Conservation (phyloP, 2,329 filamentous ascomycete genomes). For the Microcyclosporella mali region DNA sequence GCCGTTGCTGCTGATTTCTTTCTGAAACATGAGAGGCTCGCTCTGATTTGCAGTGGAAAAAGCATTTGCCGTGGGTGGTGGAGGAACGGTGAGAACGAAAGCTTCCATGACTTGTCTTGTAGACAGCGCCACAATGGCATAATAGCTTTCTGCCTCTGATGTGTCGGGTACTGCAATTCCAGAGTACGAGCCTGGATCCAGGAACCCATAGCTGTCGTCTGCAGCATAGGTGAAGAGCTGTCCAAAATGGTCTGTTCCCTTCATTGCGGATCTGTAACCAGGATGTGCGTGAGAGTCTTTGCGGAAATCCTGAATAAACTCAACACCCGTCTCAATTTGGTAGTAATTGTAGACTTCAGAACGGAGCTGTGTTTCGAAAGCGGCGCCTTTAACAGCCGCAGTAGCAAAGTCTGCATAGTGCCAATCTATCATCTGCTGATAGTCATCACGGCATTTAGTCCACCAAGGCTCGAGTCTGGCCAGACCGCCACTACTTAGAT, state of each 20-base stretch:
- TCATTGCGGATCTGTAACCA: not conserved
- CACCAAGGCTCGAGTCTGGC: conserved; percentile 7
- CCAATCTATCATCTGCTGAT: conserved; percentile 1
- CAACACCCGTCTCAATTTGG: not conserved
- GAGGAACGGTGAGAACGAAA: conserved; percentile 5
- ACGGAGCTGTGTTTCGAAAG: conserved; percentile 6
- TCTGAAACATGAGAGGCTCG: conserved; percentile 41
- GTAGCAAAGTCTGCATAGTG: conserved; percentile 7
- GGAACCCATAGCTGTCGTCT: conserved; percentile 3
- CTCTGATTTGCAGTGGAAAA: not conserved
- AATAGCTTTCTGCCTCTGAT: conserved; percentile 9
- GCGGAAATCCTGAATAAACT: not conserved
- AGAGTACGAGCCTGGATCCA: conserved; percentile 1
- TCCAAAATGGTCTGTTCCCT: conserved; percentile 8
- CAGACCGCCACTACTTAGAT: conserved; percentile 3
- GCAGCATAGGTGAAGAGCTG: conserved; percentile 3
- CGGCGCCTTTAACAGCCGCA: conserved; percentile 1
- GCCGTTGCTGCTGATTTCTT: conserved; percentile 47
- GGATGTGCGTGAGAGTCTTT: not conserved
- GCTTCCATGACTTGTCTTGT: conserved; percentile 11
- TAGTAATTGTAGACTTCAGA: conserved; percentile 6
- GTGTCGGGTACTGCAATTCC: conserved; percentile 6
- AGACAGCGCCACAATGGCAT: conserved; percentile 10
- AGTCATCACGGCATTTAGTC: conserved; percentile 1
- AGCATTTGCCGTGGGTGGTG: not conserved